Base-by-base conservation (phyloP, 305 asterid species). In the Andrographis paniculata region DNA sequence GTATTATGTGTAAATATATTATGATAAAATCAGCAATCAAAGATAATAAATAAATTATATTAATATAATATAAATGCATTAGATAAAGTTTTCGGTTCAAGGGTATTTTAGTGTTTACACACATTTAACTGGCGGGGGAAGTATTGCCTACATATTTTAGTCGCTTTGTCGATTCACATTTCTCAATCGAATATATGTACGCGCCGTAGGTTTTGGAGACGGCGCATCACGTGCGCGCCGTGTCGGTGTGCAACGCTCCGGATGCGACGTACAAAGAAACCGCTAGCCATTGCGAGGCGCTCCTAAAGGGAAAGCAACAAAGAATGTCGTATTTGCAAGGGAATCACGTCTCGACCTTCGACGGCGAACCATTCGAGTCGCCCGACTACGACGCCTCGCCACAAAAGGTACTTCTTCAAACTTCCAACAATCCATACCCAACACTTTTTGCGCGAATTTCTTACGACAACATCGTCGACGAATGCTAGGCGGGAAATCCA, bases 241-340 rank as follows among this genome's bases (percentile, higher is more conserved):
- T 81, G 58, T 81, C 99, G 0, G 84, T 74, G 63, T 66, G 93
- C 71, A 69, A 73, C 1, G 80, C 82, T 13, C 76, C 93, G 20
- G 82, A 84, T 60, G 67, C 84, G 9, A 73, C 99, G 1, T 92
- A 73, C 76, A 81, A 72, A 65, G 99, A 92, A 64, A 78, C 79
- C 89, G 84, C 96, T 10, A 58, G 63, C 45, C 95, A 77, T 33
- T 92, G 96, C 18, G 96, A 92, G 74, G 49, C 84, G n/a, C 93
- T 75, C 51, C 31, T 59, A 53, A 56, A 71, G 66, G 97, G 96
- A 61, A 92, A 92, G 71, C 89, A 81, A 59, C 87, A 76, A 73
- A 92, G 76, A 70, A 84, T 87, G 95, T 75, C 84, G 16, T 64
- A 67, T 49, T 57, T 87, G 58, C 87, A 68, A 66, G 89, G 76